phyloP scores from a whole-genome alignment of 2,329 filamentous ascomycete species.

The Mycosphaerella sp. region DNA sequence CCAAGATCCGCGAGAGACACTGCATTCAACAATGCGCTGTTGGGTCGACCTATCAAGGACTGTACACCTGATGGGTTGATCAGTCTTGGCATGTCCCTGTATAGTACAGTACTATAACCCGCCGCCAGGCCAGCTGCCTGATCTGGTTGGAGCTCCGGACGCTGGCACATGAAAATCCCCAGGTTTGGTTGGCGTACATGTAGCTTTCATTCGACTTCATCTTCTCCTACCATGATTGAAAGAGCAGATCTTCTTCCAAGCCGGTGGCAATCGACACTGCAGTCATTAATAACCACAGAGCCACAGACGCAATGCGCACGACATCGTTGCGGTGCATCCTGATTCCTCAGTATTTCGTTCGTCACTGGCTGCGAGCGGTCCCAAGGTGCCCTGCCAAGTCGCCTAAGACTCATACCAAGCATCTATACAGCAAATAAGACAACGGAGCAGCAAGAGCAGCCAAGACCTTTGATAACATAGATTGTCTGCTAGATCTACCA shows the following conservation, averaged over 20 bases:
- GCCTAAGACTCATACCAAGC: constrained; percentile 3
- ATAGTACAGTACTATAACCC: neutral
- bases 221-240: neutral
- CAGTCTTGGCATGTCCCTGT: constrained; percentile 2
- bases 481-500: neutral
- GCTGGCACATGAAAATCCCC: neutral
- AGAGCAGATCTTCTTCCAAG: neutral
- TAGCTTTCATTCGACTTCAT: constrained; percentile 5
- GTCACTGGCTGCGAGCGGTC: constrained; percentile 1
- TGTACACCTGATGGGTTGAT: neutral
- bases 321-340: neutral
- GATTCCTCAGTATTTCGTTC: neutral
- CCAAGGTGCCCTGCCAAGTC: constrained; percentile 3
- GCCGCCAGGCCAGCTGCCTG: neutral
- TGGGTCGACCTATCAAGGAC: neutral
- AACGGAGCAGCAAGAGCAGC: neutral
- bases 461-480: constrained; percentile 3
- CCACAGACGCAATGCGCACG: neutral
- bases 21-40: too few species aligned
- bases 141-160: constrained; percentile 5
- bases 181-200: neutral
- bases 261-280: neutral
- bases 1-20: too few species aligned
- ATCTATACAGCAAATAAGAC: constrained; percentile 3
- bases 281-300: neutral